phyloP scores from a whole-genome alignment of 495 filamentous ascomycete genomes.

The Pyrenula aspistea region DNA sequence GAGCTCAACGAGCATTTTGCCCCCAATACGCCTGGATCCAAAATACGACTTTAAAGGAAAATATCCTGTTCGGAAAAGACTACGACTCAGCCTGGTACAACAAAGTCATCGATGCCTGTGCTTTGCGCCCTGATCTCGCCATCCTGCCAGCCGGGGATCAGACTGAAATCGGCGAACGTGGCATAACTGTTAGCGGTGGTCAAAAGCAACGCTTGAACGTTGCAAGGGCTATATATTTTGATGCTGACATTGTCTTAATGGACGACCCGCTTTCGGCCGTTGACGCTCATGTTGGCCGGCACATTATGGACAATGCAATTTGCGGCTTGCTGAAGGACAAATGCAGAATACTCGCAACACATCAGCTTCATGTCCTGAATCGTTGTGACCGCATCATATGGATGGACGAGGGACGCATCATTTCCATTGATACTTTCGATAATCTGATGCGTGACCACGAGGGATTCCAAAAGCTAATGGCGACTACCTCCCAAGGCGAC shows the following conservation, averaged over 20 bases:
- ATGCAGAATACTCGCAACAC: slow-evolving; percentile 82
- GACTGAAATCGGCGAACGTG: slow-evolving; percentile 49
- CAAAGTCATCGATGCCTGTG: slow-evolving; percentile 44
- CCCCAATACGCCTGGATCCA: slow-evolving; percentile 98
- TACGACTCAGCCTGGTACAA: slow-evolving; percentile 41
- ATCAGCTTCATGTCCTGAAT: slow-evolving; percentile 84
- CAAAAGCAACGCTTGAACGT: slow-evolving; percentile 63
- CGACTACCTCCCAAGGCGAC: slow-evolving; percentile 66
- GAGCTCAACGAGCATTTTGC: slow-evolving; percentile 75
- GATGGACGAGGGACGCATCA: slow-evolving; percentile 76
- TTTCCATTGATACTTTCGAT: slow-evolving; percentile 76
- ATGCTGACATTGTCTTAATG: slow-evolving; percentile 71
- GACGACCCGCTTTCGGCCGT: slow-evolving; percentile 77
- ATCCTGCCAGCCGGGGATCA: slow-evolving; percentile 43
- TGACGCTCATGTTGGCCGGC: slow-evolving; percentile 78
- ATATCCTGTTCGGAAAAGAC: slow-evolving; percentile 79
- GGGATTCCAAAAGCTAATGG: slow-evolving; percentile 71
- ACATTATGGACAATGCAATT: slow-evolving; percentile 94
- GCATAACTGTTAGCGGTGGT: slow-evolving; percentile 54
- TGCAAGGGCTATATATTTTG: slow-evolving; percentile 73
- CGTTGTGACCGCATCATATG: slow-evolving; percentile 85
- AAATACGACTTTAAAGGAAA: slow-evolving; percentile 73
- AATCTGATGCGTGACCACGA: slow-evolving; percentile 68
- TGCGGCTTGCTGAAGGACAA: slow-evolving; percentile 81
- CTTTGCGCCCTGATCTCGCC: slow-evolving; percentile 41